These are phyloP conservation scores for Daldinia vernicosa DNA, from an alignment of 495 filamentous ascomycete genomes.

Conservation along the genomic window DNA sequence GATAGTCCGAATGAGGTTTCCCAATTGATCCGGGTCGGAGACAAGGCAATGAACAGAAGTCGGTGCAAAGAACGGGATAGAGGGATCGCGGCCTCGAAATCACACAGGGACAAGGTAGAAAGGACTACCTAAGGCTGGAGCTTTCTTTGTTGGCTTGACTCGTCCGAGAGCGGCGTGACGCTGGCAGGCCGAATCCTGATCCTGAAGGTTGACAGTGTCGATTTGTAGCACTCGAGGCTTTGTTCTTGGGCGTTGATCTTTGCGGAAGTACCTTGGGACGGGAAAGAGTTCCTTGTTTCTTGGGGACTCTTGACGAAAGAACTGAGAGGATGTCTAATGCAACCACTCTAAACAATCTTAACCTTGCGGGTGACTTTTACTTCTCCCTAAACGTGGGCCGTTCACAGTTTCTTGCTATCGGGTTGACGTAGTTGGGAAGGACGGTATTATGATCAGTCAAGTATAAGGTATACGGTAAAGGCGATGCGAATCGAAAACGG, in stretches of 20 bases:
- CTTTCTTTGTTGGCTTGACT: conserved; percentile 42
- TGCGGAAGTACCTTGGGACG: conserved; percentile 21
- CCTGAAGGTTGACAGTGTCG: conserved; percentile 23
- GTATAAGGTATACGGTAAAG: conserved; percentile 37
- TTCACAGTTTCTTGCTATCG: conserved; percentile 24
- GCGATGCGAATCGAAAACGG: conserved; percentile 41
- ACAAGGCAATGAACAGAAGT: conserved; percentile 22
- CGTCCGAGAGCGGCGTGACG: conserved; percentile 37
- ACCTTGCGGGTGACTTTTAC: conserved; percentile 3
- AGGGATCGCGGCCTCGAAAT: conserved; percentile 26
- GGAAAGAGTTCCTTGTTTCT: conserved; percentile 27
- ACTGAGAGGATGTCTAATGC: conserved; percentile 24
- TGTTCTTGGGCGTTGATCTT: conserved; percentile 19
- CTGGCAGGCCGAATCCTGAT: conserved; percentile 13
- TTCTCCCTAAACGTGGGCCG: conserved; percentile 19
- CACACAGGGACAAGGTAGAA: conserved; percentile 19
- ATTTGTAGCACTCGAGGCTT: conserved; percentile 30
- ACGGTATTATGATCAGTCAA: conserved; percentile 40
- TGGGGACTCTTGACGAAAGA: conserved; percentile 21
- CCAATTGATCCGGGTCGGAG: conserved; percentile 26
- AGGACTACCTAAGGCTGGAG: conserved; percentile 19
- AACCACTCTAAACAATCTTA: conserved; percentile 24
- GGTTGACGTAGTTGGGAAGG: conserved; percentile 31
- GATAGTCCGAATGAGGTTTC: conserved; percentile 20
- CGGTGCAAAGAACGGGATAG: conserved; percentile 27